Evolutionary conservation across 1,284 basidiomycete genomes (phyloP).

Genomic region (Fomitopsis pinicola): DNA sequence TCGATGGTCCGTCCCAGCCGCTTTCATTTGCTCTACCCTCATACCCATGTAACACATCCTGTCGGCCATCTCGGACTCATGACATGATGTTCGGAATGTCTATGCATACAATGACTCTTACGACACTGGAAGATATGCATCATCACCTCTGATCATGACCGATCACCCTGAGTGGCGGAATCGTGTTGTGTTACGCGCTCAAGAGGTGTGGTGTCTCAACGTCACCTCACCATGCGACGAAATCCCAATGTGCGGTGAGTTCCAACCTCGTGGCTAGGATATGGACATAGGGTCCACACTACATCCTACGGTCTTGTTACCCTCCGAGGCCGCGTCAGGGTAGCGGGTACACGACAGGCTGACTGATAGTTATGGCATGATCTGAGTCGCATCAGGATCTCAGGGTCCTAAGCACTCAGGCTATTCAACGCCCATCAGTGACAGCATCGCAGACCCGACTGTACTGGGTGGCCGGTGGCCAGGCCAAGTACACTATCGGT

Average conservation of each 20-base stretch:
- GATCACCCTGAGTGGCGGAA: not conserved
- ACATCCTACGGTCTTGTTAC: too few species aligned
- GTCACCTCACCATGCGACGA: not conserved
- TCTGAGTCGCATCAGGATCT: too few species aligned
- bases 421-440: too few species aligned
- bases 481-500: too few species aligned
- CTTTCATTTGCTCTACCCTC: not conserved
- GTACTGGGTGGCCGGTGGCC: too few species aligned
- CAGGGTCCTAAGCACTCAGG: too few species aligned
- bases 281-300: too few species aligned
- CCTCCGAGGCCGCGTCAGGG: too few species aligned
- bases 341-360: too few species aligned
- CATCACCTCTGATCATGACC: not conserved
- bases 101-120: not conserved
- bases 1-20: not conserved
- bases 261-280: not conserved
- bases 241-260: not conserved
- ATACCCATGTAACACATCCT: not conserved
- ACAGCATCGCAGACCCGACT: too few species aligned
- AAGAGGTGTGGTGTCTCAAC: not conserved
- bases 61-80: constrained; percentile 4
- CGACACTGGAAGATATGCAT: not conserved
- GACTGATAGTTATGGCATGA: too few species aligned
- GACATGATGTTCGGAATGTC: not conserved
- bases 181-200: not conserved